Evolutionary conservation across 352 stramenopile species (phyloP), one percentile per base, ranked within the genome.

Genomic region (Globisporangium emineosum): DNA sequence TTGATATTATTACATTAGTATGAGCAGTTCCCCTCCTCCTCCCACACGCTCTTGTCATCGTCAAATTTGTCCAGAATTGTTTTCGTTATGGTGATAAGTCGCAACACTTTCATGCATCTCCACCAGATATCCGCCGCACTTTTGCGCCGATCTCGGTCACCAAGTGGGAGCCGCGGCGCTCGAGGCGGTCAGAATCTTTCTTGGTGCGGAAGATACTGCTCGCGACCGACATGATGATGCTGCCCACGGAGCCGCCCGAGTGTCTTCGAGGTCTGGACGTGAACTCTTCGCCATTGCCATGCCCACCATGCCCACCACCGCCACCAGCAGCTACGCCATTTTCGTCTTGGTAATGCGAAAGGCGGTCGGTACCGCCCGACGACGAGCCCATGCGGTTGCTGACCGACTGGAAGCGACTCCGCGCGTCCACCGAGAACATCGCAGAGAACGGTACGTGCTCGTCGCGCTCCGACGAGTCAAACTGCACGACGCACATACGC

Each of bases 381-480:
- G 75, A 86, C 2, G 83, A 88, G 5, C 55, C 70, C 50, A 72
- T 76, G 40, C 60, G 62, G 42, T 75, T 70, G 30, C 76, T 74
- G 19, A 75, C 37, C 29, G 67, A 77, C 25, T 77, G 69, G 61
- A 79, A 83, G 3, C 76, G 75, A 51, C 76, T 69, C 27, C 79
- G 73, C 15, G 60, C 57, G 60, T 92, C 81, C 33, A 88, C 73
- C 0, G 83, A 89, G 60, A 90, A 90, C 74, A 89, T 89, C 29
- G 69, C 69, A 15, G 79, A 84, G 54, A 90, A 92, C 51, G 76
- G 80, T 32, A 92, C 79, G 29, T 65, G 56, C 12, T 74, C 72
- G 61, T 92, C 83, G 13, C 73, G 72, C 67, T 88, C 83, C 19
- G 78, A 88, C 2, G 81, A 92, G 54, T 92, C 81, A 33, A 92